Conservation (phyloP, 108 stramenopile species). For the Cyclotella cryptica region DNA sequence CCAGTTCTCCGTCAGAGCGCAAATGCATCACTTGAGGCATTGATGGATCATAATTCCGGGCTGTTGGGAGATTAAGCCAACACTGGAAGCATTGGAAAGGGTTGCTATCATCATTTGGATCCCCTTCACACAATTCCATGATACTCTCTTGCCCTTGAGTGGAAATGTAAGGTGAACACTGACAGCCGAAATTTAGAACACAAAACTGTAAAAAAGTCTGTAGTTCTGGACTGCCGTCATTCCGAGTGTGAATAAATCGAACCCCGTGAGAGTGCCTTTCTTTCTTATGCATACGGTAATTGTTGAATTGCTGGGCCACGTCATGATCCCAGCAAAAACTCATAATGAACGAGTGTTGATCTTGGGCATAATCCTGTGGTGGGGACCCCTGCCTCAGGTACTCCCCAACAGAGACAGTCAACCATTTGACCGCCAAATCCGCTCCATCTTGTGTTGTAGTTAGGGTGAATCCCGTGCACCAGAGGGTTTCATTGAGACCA, state of each 20-base stretch:
- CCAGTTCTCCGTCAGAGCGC: not conserved
- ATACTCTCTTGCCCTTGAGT: not conserved
- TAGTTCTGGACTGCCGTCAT: not conserved
- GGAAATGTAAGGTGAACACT: not conserved
- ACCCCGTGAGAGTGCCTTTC: conserved; percentile 18
- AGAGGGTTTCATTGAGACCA: conserved; percentile 38
- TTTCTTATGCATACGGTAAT: conserved; percentile 20
- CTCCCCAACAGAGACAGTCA: not conserved
- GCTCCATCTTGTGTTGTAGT: not conserved
- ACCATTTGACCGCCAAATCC: conserved; percentile 4
- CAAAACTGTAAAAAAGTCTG: not conserved
- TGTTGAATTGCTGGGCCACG: conserved; percentile 20
- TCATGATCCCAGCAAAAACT: not conserved
- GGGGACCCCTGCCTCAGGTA: conserved; percentile 5
- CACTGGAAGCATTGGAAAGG: not conserved
- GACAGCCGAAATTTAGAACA: not conserved
- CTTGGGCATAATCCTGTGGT: conserved; percentile 8
- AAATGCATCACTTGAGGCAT: conserved; percentile 11
- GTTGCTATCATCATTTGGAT: not conserved
- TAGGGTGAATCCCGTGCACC: not conserved
- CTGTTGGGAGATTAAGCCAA: not conserved
- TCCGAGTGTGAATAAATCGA: conserved; percentile 1
- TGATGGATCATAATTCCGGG: conserved; percentile 5
- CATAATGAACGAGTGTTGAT: not conserved
- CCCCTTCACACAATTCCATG: not conserved